phyloP scores from a whole-genome alignment of 2,329 filamentous ascomycete species.

The Colletotrichum chlorophyti region DNA sequence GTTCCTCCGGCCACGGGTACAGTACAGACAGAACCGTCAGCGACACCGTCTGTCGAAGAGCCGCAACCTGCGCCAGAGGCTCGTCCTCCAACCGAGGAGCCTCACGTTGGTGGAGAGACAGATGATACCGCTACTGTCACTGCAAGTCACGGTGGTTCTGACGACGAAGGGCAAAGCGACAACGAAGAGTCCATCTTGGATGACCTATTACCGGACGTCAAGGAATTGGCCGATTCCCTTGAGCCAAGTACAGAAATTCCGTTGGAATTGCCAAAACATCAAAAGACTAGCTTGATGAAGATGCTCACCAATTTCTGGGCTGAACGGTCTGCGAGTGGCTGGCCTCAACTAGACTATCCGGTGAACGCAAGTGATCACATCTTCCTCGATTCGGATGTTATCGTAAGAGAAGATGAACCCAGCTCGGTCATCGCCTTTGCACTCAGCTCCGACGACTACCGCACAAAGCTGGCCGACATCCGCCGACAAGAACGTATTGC shows the following conservation, averaged over 20 bases:
- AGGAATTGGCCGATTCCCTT: conserved; percentile 67
- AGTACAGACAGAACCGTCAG: conserved; percentile 28
- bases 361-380: conserved; percentile 89
- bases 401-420: conserved; percentile 95
- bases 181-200: conserved; percentile 73
- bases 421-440: conserved; percentile 96
- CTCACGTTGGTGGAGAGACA: conserved; percentile 35
- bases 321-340: conserved; percentile 93
- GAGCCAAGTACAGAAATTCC: conserved; percentile 67
- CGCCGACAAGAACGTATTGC: conserved; percentile 32
- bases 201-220: conserved; percentile 69
- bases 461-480: conserved; percentile 76
- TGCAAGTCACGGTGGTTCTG: conserved; percentile 67
- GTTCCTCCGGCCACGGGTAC: conserved; percentile 12
- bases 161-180: conserved; percentile 76
- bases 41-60: conserved; percentile 1
- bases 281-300: conserved; percentile 92
- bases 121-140: conserved; percentile 47
- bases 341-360: conserved; percentile 91
- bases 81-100: conserved; percentile 13
- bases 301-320: conserved; percentile 98
- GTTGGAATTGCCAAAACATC: conserved; percentile 86
- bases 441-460: conserved; percentile 86
- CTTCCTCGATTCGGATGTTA: conserved; percentile 95
- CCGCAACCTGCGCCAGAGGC: conserved; percentile 14